A percentile compares a stretch with the other conserved stretches of the same genome.
Conservation (phyloP, 495 filamentous ascomycete species). For the Penicillium fimorum region DNA sequence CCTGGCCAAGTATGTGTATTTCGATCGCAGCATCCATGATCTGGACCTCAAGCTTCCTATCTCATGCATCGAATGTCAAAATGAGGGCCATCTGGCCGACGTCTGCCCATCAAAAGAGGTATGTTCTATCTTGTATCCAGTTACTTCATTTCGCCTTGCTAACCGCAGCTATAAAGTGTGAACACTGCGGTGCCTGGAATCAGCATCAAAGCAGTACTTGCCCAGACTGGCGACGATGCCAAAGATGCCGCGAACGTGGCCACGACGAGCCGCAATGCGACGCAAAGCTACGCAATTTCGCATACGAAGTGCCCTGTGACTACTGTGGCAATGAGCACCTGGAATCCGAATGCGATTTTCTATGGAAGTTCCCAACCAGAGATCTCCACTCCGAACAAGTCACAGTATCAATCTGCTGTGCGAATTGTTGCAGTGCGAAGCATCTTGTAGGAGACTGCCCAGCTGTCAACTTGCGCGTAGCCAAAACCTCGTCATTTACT, state of each 20-base stretch:
- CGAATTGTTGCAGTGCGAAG: conserved; percentile 43
- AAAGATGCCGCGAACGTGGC: conserved; percentile 47
- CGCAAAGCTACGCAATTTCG: conserved; percentile 38
- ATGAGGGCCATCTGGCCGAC: conserved; percentile 44
- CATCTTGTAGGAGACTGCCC: conserved; percentile 51
- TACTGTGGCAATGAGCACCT: conserved; percentile 44
- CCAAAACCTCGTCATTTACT: conserved; percentile 33
- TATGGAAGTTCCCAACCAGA: conserved; percentile 38
- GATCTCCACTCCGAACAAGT: conserved; percentile 26
- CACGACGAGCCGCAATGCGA: conserved; percentile 40
- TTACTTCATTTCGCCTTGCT: background rate
- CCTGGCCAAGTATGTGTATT: conserved; percentile 44
- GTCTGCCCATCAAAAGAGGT: conserved; percentile 48
- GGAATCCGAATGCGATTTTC: conserved; percentile 43
- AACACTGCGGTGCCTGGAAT: conserved; percentile 42
- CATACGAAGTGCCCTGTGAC: conserved; percentile 44
- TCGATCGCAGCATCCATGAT: conserved; percentile 60
- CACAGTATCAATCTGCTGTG: conserved; percentile 47
- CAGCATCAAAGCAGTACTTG: conserved; percentile 40
- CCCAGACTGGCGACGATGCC: conserved; percentile 43
- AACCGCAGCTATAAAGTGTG: conserved; percentile 30
- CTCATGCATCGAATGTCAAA: conserved; percentile 46
- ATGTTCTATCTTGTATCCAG: conserved; percentile 4
- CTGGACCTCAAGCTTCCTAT: conserved; percentile 65
- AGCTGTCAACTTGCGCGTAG: conserved; percentile 24